These are phyloP conservation scores for Candida suzukii DNA, from an alignment of 805 yeast species.

Conservation along the genomic window DNA sequence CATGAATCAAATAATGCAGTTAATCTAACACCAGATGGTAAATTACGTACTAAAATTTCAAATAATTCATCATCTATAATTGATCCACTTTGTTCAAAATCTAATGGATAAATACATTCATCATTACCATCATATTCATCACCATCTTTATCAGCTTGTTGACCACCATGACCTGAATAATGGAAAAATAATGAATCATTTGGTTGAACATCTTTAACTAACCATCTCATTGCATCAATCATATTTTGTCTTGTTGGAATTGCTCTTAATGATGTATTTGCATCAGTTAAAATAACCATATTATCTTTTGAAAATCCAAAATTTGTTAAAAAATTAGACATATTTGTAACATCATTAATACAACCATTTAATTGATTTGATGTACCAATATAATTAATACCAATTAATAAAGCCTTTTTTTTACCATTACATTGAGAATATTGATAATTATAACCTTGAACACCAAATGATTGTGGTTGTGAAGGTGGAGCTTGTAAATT, in stretches of 20 bases:
- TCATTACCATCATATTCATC: constrained; percentile 73
- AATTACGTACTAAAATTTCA: constrained; percentile 50
- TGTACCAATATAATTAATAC: constrained; percentile 58
- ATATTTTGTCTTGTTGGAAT: constrained; percentile 62
- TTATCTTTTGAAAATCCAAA: constrained; percentile 42
- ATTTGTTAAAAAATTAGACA: constrained; percentile 33
- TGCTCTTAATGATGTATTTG: constrained; percentile 33
- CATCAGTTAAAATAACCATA: constrained; percentile 49
- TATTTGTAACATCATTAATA: constrained; percentile 58
- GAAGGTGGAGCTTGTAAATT: constrained; percentile 8
- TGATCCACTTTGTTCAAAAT: constrained; percentile 36
- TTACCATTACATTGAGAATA: constrained; percentile 38
- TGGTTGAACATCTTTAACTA: constrained; percentile 60
- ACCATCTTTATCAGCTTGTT: constrained; percentile 53
- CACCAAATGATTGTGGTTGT: constrained; percentile 14
- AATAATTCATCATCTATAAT: constrained; percentile 65
- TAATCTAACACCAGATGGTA: constrained; percentile 60
- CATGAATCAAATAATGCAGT: constrained; percentile 75
- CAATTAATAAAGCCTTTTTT: constrained; percentile 46
- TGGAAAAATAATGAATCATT: constrained; percentile 71
- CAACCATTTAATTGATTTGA: constrained; percentile 57
- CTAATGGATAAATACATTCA: constrained; percentile 68
- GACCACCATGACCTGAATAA: constrained; percentile 77
- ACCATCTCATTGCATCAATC: constrained; percentile 67
- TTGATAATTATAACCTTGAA: constrained; percentile 25